These are phyloP conservation scores for Saururus chinensis DNA, from an alignment of 164 flowering plant genomes.

Conservation along the genomic window DNA sequence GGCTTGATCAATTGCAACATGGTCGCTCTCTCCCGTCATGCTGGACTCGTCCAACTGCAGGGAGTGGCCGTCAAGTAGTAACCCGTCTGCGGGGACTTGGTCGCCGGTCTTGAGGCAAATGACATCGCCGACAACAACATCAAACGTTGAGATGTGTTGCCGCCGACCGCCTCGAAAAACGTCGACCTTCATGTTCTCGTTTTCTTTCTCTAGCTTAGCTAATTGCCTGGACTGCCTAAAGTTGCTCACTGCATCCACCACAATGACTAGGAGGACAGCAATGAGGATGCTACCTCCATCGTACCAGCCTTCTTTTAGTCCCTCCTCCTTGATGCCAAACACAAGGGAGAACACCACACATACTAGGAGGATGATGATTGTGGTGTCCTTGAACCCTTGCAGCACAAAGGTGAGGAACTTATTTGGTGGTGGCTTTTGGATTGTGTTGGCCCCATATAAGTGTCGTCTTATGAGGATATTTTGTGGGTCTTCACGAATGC, in stretches of 20 bases:
- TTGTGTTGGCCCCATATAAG: constrained; percentile 2
- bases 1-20: constrained; percentile 26
- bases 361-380: constrained; percentile 20
- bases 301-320: constrained; percentile 16
- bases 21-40: constrained; percentile 36
- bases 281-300: constrained; percentile 8
- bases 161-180: constrained; percentile 79
- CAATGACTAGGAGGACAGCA: constrained; percentile 27
- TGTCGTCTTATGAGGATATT: not conserved
- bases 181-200: constrained; percentile 11
- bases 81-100: constrained; percentile 59
- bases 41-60: constrained; percentile 32
- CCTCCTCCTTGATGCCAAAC: constrained; percentile 24
- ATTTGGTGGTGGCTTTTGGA: not conserved
- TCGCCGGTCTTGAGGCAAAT: constrained; percentile 87
- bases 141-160: constrained; percentile 68
- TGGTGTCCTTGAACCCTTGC: constrained; percentile 32
- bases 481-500: not conserved
- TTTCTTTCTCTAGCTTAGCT: constrained; percentile 13
- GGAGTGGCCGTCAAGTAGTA: constrained; percentile 26
- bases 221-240: constrained; percentile 23
- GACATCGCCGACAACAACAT: constrained; percentile 91
- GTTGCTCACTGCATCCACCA: constrained; percentile 30
- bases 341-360: constrained; percentile 6
- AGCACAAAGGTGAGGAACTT: constrained; percentile 14